Evolutionary conservation across 257 asterid genomes (phyloP), one percentile per base, ranked within the genome.

Genomic region (Scutellaria baicalensis): DNA sequence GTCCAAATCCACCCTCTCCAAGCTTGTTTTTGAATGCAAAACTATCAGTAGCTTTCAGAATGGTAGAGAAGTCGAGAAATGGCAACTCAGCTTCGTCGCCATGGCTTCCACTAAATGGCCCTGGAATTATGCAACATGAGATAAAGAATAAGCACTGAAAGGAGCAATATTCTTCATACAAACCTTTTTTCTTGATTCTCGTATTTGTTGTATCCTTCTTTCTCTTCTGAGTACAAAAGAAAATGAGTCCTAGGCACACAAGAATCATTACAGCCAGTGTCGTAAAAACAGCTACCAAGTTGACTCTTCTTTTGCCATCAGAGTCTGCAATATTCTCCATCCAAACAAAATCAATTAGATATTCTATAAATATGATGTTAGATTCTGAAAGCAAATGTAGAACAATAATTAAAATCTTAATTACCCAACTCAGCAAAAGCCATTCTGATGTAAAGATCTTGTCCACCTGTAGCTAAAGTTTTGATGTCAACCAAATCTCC

Each of bases 401-500:
- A 4, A 47, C 6, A 17, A 13, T n/a, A 18, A 14, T 6, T 10
- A 14, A 57, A 31, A n/a, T 6, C 38, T 14, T 59, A 7, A 58
- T 60, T 50, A 78, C 81, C 81, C 49, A 49, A 21, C 38, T 82
- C 82, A 8, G 84, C 64, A 44, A 80, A 50, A 31, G 80, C 68
- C 74, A 82, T 56, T 68, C 84, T 66, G 44, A 82, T 74, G 51
- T 79, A 82, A 43, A 82, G 56, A 14, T 54, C 73, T 27, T 76
- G 75, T 17, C 63, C 73, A 16, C 59, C 58, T 39, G 23, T 4
- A 13, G 65, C 10, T 5, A 66, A 6, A 2, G 14, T 38, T 71
- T 74, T 82, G 2, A 82, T 44, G 40, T 84, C 87, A 17, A 72
- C 21, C 72, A 84, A 82, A 40, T 82, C 82, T 5, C 68, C 81